phyloP scores from a whole-genome alignment of 1,284 basidiomycete species.

The Athelia psychrophila region DNA sequence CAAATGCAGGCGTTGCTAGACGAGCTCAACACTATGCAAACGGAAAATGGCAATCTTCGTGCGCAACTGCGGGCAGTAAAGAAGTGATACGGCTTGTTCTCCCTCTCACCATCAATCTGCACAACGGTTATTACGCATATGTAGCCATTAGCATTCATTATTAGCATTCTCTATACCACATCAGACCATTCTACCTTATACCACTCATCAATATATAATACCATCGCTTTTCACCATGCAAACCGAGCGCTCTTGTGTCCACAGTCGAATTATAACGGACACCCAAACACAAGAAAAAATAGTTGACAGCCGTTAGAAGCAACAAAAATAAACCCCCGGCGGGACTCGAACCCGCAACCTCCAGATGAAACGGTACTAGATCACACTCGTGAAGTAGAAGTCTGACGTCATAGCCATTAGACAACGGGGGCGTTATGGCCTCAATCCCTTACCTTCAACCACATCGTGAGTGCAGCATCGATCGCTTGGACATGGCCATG shows the following conservation, averaged over 20 bases:
- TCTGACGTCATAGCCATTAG: constrained; percentile 42
- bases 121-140: no score
- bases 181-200: neutral
- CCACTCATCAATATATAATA: neutral
- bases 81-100: constrained; percentile 28
- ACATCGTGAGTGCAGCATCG: neutral
- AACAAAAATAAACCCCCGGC: constrained; percentile 25
- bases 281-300: no score
- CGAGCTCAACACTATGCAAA: constrained; percentile 76
- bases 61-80: constrained; percentile 64
- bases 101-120: no score
- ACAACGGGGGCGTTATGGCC: constrained; percentile 29
- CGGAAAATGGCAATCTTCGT: constrained; percentile 67
- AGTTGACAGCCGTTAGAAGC: no score
- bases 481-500: no score
- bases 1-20: constrained; percentile 73
- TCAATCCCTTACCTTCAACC: neutral
- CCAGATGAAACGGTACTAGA: constrained; percentile 21
- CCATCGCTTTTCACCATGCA: no score
- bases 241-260: neutral
- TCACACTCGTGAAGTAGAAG: constrained; percentile 22
- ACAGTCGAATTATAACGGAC: no score
- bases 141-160: neutral
- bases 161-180: neutral
- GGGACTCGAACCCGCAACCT: constrained; percentile 40